Evolutionary conservation across 1,139 yeast genomes (phyloP).

Genomic region (Pichia sp.): DNA sequence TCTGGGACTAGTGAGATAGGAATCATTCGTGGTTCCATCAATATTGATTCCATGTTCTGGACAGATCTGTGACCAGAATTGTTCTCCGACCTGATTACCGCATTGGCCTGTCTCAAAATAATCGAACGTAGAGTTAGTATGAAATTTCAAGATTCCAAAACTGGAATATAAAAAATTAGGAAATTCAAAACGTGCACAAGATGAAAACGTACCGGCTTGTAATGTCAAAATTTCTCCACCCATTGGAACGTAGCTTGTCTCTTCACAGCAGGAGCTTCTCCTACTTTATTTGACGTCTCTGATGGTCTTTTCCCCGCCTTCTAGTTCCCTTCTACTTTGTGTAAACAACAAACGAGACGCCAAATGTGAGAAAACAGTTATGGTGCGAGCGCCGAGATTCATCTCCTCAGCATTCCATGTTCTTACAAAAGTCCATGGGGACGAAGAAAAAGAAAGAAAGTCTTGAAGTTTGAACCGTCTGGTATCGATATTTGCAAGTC

Average conservation of each 20-base stretch:
- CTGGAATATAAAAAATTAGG: background rate
- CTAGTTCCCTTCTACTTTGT: background rate
- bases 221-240: constrained; percentile 59
- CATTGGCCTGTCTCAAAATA: constrained; percentile 67
- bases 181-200: background rate
- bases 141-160: constrained; percentile 33
- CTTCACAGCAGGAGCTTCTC: background rate
- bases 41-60: constrained; percentile 77
- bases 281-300: background rate
- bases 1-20: constrained; percentile 34
- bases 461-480: background rate
- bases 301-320: background rate
- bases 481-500: background rate
- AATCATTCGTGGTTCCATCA: constrained; percentile 57
- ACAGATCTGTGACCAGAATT: constrained; percentile 90
- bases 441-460: background rate
- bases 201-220: constrained; percentile 45
- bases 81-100: constrained; percentile 92
- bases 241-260: constrained; percentile 23
- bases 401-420: background rate
- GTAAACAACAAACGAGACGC: background rate
- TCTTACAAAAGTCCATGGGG: background rate
- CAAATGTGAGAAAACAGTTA: background rate
- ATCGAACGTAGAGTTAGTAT: background rate
- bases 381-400: background rate